Evolutionary conservation across 2,329 filamentous ascomycete species (phyloP).

Genomic region (Madurella mycetomatis): DNA sequence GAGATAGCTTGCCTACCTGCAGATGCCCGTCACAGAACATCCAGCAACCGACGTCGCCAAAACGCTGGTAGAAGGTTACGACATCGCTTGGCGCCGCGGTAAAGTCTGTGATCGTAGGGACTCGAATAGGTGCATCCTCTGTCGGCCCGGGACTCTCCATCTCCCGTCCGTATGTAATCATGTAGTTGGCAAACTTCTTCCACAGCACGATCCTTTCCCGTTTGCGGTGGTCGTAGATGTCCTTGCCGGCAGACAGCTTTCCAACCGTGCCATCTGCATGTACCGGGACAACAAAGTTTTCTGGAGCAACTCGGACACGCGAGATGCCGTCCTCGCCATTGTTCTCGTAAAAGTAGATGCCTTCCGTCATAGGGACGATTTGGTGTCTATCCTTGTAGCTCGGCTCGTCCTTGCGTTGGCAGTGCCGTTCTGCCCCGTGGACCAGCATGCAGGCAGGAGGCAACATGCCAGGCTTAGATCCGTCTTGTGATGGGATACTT

Average conservation of each 20-base stretch:
- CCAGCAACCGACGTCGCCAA: slow-evolving; percentile 78
- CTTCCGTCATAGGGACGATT: slow-evolving; percentile 59
- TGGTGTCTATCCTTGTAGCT: slow-evolving; percentile 55
- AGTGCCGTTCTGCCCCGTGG: slow-evolving; percentile 65
- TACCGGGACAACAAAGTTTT: slow-evolving; percentile 54
- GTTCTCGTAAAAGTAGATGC: slow-evolving; percentile 72
- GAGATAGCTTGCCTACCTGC: slow-evolving; percentile 47
- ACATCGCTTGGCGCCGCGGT: slow-evolving; percentile 51
- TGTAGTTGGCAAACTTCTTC: slow-evolving; percentile 72
- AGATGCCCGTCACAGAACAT: slow-evolving; percentile 75
- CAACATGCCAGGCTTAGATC: slow-evolving; percentile 46
- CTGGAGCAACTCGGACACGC: slow-evolving; percentile 59
- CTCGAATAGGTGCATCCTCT: slow-evolving; percentile 43
- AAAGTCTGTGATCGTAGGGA: slow-evolving; percentile 36
- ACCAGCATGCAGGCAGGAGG: slow-evolving; percentile 70
- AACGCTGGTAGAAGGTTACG: slow-evolving; percentile 76
- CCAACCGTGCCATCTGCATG: slow-evolving; percentile 56
- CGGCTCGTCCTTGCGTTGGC: slow-evolving; percentile 56
- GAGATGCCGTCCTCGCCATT: slow-evolving; percentile 59
- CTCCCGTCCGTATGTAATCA: slow-evolving; percentile 70
- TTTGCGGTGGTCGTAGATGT: slow-evolving; percentile 62
- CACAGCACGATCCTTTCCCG: slow-evolving; percentile 62
- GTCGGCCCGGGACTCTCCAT: slow-evolving; percentile 48
- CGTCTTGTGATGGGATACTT: slow-evolving; percentile 50
- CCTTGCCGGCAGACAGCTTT: slow-evolving; percentile 58